A percentile compares a stretch with the other conserved stretches of the same genome.
phyloP scores from a whole-genome alignment of 2,329 filamentous ascomycete genomes.

The Ascosphaera acerosa region DNA sequence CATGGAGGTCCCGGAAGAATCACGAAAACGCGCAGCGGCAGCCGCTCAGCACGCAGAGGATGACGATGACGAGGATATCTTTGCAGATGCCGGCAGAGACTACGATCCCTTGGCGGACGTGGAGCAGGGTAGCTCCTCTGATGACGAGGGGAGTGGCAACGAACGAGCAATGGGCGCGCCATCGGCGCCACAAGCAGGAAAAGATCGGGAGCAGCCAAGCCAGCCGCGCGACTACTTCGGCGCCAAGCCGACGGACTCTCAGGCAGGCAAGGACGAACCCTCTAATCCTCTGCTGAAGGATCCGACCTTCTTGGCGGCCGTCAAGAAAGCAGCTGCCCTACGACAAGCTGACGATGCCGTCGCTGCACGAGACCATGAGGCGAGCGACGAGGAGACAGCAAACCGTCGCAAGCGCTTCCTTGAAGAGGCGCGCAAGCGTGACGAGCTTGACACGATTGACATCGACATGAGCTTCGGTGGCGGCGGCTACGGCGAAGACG shows the following conservation, averaged over 20 bases:
- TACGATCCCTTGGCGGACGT: slow-evolving; percentile 33
- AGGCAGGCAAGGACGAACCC: slow-evolving; percentile 13
- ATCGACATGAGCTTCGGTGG: slow-evolving; percentile 88
- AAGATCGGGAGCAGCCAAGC: slow-evolving; percentile 3
- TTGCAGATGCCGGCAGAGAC: slow-evolving; percentile 31
- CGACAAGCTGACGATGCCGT: slow-evolving; percentile 16
- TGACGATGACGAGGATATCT: slow-evolving; percentile 34
- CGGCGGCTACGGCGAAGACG: slow-evolving; percentile 66
- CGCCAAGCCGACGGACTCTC: slow-evolving; percentile 11
- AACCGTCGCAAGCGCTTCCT: slow-evolving; percentile 52
- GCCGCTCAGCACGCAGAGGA: slow-evolving; percentile 11
- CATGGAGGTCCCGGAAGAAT: slow-evolving; percentile 23
- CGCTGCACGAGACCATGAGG: slow-evolving; percentile 20
- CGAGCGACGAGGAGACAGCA: slow-evolving; percentile 34
- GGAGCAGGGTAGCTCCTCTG: slow-evolving; percentile 21
- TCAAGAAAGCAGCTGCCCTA: slow-evolving; percentile 58
- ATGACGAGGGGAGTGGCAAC: slow-evolving; percentile 17
- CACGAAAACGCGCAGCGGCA: slow-evolving; percentile 14
- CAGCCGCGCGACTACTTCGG: slow-evolving; percentile 25
- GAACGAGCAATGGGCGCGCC: slow-evolving; percentile 4
- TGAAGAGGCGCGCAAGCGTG: slow-evolving; percentile 26
- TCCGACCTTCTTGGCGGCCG: slow-evolving; percentile 53
- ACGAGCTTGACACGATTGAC: slow-evolving; percentile 64
- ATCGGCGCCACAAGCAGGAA: slow-evolving; percentile 1
- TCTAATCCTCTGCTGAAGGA: slow-evolving; percentile 33